Base-by-base conservation (phyloP, 2,329 filamentous ascomycete genomes). In the Chrysoporthe cubensis region DNA sequence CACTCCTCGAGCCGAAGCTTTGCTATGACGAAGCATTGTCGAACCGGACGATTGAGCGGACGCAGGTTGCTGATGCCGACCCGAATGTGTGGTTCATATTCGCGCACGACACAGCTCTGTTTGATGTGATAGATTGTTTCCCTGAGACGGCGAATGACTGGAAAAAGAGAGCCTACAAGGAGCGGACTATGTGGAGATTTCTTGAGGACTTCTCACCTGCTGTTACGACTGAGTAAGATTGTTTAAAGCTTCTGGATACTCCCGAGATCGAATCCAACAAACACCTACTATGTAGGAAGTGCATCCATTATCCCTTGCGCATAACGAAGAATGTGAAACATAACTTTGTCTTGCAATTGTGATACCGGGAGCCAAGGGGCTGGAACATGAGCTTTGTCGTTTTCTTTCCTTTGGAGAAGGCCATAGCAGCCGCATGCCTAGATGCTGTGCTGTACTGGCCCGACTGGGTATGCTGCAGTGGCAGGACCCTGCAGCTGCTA, bases 161-260 rank as follows among this genome's bases (percentile, higher is more conserved):
- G 66, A 63, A 56, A 13, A 65, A 65, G 4, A 65, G 69, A n/a
- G 71, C 67, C 5, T 71, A 67, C 67, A 59, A 65, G 9, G 65
- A 71, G 64, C 60, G 69, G 60, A 60, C 64, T 5, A 50, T 63
- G 57, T 74, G 71, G 71, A 64, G 43, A 6, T 74, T 74, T 26
- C 54, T 74, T 18, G 60, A 42, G n/a, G 71, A 71, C 4, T 59
- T 70, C 6, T 7, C n/a, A 14, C n/a, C 60, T 57, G 54, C 44
- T 62, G n/a, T 57, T 14, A n/a, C 8, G 44, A 48, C 16, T n/a
- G 18, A 5, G 18, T n/a, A 48, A 48, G 18, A 21, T 48, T 46
- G 44, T 5, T 0, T n/a, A 8, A 48, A 21, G 6, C 4, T 21
- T 40, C 37, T 40, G 4, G 4, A 6, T 40, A 9, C 9, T 40